Evolutionary conservation across 306 rosid genomes (phyloP).

Genomic region (Inga oerstediana): DNA sequence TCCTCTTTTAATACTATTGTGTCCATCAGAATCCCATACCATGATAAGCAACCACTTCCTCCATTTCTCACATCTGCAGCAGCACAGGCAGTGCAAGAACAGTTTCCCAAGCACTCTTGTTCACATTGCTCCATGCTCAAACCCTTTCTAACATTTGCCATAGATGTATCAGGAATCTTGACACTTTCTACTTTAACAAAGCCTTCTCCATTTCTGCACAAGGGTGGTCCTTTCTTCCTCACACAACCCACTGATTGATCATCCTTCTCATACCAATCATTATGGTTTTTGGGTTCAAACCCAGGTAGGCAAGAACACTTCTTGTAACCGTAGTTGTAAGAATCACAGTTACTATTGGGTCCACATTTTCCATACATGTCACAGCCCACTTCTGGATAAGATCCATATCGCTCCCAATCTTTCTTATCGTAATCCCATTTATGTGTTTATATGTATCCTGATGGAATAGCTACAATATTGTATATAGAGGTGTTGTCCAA

Average conservation of each 20-base stretch:
- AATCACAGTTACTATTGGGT: slow-evolving; percentile 36
- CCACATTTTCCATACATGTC: slow-evolving; percentile 44
- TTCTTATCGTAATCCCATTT: slow-evolving; percentile 46
- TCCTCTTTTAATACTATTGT: slow-evolving; percentile 25
- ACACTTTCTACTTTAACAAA: background rate
- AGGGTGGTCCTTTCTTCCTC: slow-evolving; percentile 20
- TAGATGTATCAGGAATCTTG: background rate
- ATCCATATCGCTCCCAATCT: slow-evolving; percentile 36
- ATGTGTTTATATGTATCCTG: slow-evolving; percentile 32
- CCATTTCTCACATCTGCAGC: slow-evolving; percentile 36
- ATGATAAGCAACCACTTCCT: slow-evolving; percentile 34
- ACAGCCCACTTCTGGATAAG: slow-evolving; percentile 36
- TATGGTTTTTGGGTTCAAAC: slow-evolving; percentile 38
- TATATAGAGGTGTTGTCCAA: slow-evolving; percentile 26
- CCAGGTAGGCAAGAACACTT: slow-evolving; percentile 52
- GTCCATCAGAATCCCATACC: slow-evolving; percentile 42
- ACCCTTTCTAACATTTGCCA: background rate
- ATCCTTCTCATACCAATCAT: slow-evolving; percentile 33
- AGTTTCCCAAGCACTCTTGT: slow-evolving; percentile 39
- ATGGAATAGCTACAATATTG: slow-evolving; percentile 5
- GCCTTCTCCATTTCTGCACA: background rate
- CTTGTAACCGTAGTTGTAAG: background rate
- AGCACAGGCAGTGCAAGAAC: slow-evolving; percentile 47
- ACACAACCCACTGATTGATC: slow-evolving; percentile 42
- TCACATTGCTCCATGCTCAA: slow-evolving; percentile 28